Conservation (phyloP, 495 filamentous ascomycete species). For the Astrothelium subdiscretum region DNA sequence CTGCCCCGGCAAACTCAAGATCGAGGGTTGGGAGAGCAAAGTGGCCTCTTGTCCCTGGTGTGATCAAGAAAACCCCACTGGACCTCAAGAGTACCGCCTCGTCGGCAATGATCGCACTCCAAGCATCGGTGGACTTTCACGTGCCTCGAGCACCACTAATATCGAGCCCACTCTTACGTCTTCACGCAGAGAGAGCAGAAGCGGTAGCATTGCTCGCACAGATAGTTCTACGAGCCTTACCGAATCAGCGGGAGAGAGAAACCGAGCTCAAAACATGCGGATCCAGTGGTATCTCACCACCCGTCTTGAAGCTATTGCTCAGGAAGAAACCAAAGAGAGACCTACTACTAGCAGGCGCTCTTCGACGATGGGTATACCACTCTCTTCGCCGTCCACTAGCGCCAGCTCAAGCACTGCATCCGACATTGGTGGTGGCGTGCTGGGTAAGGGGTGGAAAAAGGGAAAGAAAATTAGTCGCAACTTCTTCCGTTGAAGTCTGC, state of each 20-base stretch:
- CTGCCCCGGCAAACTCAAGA: constrained; percentile 21
- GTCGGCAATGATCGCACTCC: constrained; percentile 17
- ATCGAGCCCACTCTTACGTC: neutral
- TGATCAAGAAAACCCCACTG: constrained; percentile 8
- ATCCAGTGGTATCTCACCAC: constrained; percentile 1
- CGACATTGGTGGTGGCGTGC: neutral
- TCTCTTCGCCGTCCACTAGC: neutral
- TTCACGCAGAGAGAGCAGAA: neutral
- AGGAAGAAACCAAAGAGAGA: neutral
- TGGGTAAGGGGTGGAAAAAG: neutral
- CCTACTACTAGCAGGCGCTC: neutral
- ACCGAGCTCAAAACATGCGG: neutral
- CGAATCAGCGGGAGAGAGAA: neutral
- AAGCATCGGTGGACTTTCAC: neutral
- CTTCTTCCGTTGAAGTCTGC: neutral
- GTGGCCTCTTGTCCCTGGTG: constrained; percentile 31
- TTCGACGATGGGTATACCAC: neutral
- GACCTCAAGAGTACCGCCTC: constrained; percentile 19
- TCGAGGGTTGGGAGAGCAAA: constrained; percentile 31
- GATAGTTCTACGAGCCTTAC: neutral
- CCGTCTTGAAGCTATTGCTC: neutral
- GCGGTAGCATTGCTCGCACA: neutral
- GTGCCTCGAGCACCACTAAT: neutral
- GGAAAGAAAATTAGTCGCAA: neutral
- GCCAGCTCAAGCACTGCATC: neutral